Evolutionary conservation across 2,329 filamentous ascomycete genomes (phyloP).

Genomic region (Aspergillus sp.): DNA sequence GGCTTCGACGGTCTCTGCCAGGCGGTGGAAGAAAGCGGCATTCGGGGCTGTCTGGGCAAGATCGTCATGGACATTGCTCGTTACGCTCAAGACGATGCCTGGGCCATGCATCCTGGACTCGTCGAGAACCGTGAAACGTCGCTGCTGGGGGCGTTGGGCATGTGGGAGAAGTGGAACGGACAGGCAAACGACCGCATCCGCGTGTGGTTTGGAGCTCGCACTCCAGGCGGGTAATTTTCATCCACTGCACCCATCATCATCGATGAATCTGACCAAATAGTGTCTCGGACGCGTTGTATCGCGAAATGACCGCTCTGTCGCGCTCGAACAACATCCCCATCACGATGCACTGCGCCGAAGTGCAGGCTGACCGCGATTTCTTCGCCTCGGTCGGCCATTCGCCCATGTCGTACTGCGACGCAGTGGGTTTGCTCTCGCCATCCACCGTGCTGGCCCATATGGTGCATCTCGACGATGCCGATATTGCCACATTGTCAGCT

Average conservation of each 20-base stretch:
- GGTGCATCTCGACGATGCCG: slow-evolving; percentile 45
- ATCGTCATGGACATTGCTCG: slow-evolving; percentile 42
- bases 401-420: slow-evolving; percentile 40
- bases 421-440: slow-evolving; percentile 32
- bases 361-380: slow-evolving; percentile 7
- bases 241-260: too few species aligned
- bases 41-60: slow-evolving; percentile 41
- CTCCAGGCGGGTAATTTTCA: slow-evolving; percentile 38
- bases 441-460: slow-evolving; percentile 49
- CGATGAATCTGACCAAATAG: slow-evolving; percentile 4
- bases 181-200: slow-evolving; percentile 39
- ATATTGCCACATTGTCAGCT: slow-evolving; percentile 35
- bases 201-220: slow-evolving; percentile 46
- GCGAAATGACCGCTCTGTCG: slow-evolving; percentile 39
- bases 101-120: slow-evolving; percentile 41
- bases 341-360: slow-evolving; percentile 46
- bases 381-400: slow-evolving; percentile 21
- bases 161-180: slow-evolving; percentile 32
- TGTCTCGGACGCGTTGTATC: slow-evolving; percentile 31
- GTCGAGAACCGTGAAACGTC: slow-evolving; percentile 37
- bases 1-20: slow-evolving; percentile 42
- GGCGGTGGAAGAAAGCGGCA: slow-evolving; percentile 42
- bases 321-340: slow-evolving; percentile 37
- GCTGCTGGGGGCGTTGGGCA: slow-evolving; percentile 35
- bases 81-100: slow-evolving; percentile 39